Evolutionary conservation across 192 early-diverging fungal genomes (phyloP), one percentile per base, ranked within the genome.

Genomic region (Backusella tarrabulga): DNA sequence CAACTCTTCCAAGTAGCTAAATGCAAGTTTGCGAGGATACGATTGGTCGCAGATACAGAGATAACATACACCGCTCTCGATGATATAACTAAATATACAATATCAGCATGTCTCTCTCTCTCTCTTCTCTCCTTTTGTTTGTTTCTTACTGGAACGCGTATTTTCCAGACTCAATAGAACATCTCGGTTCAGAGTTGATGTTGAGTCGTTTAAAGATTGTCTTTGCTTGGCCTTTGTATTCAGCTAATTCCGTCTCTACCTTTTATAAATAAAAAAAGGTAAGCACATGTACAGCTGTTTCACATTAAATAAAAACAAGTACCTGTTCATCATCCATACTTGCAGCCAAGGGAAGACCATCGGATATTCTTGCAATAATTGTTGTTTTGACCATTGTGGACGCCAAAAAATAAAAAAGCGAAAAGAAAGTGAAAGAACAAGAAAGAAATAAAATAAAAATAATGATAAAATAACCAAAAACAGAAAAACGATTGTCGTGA

Each of bases 241-340:
- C 96, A 35, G 94, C 89, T 70, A 99, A 89, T 80, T 97, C 94
- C 36, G 88, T 89, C 81, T 94, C 92, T 29, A 87, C 84, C 87
- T 90, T 83, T n/a, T 19, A 52, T 21, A 11, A 26, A 29, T 19
- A 4, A 29, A 72, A 29, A 3, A 50, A 21, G 12, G 68, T 36
- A 69, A 12, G 23, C 8, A 21, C 34, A n/a, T n/a, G 29, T 5
- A 17, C 4, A 44, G 32, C 41, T 26, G 14, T 21, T 42, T 77
- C 66, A 14, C 32, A 17, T 12, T 52, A 0, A 32, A 32, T n/a
- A 14, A 19, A 60, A 63, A 14, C 15, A 34, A 34, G 46, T 83
- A 92, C 92, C 91, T 95, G 93, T 63, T 94, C 95, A 82, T 99
- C 96, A 84, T 98, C 97, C 90, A 98, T 96, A 21, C 94, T 95